Evolutionary conservation across 306 rosid genomes (phyloP).

Genomic region (Corylus avellana): DNA sequence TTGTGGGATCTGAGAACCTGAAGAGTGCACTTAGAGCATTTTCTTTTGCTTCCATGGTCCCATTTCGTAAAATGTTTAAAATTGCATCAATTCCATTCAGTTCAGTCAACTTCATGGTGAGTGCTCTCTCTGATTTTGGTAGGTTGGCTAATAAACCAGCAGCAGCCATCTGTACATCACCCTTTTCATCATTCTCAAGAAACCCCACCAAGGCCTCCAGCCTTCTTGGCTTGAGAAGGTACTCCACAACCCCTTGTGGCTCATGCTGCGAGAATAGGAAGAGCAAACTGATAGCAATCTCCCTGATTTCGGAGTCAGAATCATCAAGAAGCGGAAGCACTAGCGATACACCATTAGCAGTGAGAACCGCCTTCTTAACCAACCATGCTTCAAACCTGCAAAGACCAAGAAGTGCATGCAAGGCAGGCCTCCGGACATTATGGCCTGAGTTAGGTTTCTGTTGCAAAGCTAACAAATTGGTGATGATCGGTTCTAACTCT

Average conservation of each 20-base stretch:
- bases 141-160: constrained; percentile 82
- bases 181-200: constrained; percentile 61
- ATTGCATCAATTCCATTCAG: constrained; percentile 70
- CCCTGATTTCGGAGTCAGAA: constrained; percentile 62
- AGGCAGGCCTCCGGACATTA: constrained; percentile 59
- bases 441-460: constrained; percentile 41
- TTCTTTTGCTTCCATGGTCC: constrained; percentile 73
- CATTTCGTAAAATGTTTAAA: constrained; percentile 58
- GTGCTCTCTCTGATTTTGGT: constrained; percentile 65
- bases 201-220: constrained; percentile 85
- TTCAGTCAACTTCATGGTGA: constrained; percentile 61
- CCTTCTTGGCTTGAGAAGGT: constrained; percentile 81
- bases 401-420: constrained; percentile 67
- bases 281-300: constrained; percentile 62
- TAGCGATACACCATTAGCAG: constrained; percentile 59
- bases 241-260: constrained; percentile 78
- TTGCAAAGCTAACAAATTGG: constrained; percentile 52
- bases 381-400: constrained; percentile 72
- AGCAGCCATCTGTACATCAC: constrained; percentile 75
- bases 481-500: constrained; percentile 61
- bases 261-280: constrained; percentile 83
- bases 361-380: constrained; percentile 72
- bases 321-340: constrained; percentile 81
- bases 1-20: constrained; percentile 82
- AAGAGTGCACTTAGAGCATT: constrained; percentile 88